Evolutionary conservation across 352 stramenopile species (phyloP), one percentile per base, ranked within the genome.

Genomic region (Globisporangium cederbergense): DNA sequence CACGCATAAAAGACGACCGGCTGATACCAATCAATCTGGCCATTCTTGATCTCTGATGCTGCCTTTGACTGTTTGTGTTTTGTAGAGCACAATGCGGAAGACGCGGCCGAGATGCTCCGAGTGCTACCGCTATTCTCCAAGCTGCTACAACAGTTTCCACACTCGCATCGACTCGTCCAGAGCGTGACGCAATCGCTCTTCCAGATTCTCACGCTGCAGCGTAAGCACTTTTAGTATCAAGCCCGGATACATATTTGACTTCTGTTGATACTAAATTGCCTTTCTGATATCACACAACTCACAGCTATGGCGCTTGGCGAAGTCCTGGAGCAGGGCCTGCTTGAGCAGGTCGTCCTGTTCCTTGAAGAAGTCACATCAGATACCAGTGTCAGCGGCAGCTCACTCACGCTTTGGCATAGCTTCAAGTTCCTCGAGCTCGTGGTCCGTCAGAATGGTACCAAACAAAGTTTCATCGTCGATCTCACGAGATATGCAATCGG

Each of bases 391-490:
- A 40, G 34, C 34, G 11, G 25, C 14, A 53, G 16, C 46, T 11
- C 22, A 20, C 65, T 80, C 59, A 38, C 72, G 36, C 67, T 82
- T n/a, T 89, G 80, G 78, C 74, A 89, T 43, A 67, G 74, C 13
- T 54, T 77, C 67, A 87, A 86, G 66, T 76, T 86, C 22, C 32
- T 87, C 13, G 80, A 89, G 62, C 50, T 86, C 5, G 60, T 46
- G 3, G 52, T 72, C 36, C 78, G 78, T 40, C 55, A 77, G 20
- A 76, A 75, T 42, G 77, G 79, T 83, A 60, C 22, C 60, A 55
- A 18, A 28, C 9, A n/a, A 20, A 40, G 34, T 10, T 40, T 18
- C n/a, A 36, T 20, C 6, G 52, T n/a, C 18, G 6, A n/a, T 14
- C 36, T 28, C 25, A 28, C 25, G 25, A 28, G 25, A 28, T 28